Base-by-base conservation (phyloP, 768 basidiomycete genomes). In the Calocybe indica region DNA sequence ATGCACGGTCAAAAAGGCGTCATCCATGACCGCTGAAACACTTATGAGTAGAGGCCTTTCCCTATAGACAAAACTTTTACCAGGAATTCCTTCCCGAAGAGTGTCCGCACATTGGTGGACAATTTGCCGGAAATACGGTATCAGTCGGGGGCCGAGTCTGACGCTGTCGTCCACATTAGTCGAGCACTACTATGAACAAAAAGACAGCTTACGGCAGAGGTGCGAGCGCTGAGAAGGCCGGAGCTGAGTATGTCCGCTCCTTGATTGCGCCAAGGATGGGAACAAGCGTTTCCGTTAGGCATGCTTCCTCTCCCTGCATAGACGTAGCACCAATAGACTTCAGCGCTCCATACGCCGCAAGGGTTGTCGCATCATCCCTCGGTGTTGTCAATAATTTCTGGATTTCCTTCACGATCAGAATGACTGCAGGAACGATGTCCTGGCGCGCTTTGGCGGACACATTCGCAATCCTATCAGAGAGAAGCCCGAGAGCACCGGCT, bases 61-160 rank as follows among this genome's bases (percentile, higher is more conserved):
- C 36, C 11, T 11, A 37, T 37, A 14, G 2, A 37, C 2, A 11
- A 37, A 14, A 37, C 36, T 37, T 14, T 37, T 52, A 74, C 79
- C 58, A 53, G 60, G 61, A 30, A 69, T 57, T 22, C 59, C 61
- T 37, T 76, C 71, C 13, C 68, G 73, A 40, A 83, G 66, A 29
- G 80, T 60, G 14, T 62, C 47, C 32, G 82, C 66, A 49, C 79
- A 79, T 45, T 82, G 73, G 5, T 79, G 64, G 11, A 88, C 75
- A 40, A 94, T 78, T 10, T 80, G 74, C 45, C 80, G 80, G 66
- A 96, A 85, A 64, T 81, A 76, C 5, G 95, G 92, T 43, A 99
- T 92, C 43, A 92, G 74, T 0, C 95, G 83, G 8, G 94, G 91
- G 0, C 90, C 92, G 14, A 97, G 76, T 40, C 84, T 82, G 13